Evolutionary conservation across 2,329 filamentous ascomycete genomes (phyloP).

Genomic region (Tricladium varicosporioides): DNA sequence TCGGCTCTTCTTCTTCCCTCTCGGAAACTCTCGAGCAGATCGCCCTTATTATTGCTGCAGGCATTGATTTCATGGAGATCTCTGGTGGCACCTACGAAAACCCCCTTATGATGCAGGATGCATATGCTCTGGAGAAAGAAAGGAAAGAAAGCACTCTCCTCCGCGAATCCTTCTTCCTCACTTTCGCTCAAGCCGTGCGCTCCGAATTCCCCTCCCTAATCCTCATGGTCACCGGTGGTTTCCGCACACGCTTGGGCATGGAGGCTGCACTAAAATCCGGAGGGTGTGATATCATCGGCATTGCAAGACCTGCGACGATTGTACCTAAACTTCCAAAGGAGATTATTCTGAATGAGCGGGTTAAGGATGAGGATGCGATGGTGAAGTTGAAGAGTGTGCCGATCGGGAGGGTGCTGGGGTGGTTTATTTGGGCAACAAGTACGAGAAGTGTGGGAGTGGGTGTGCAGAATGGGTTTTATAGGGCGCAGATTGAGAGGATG

Average conservation of each 20-base stretch:
- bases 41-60: conserved; percentile 44
- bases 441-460: conserved; percentile 19
- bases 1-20: conserved; percentile 36
- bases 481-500: conserved; percentile 31
- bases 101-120: conserved; percentile 33
- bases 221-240: conserved; percentile 62
- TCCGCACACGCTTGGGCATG: conserved; percentile 52
- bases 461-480: conserved; percentile 25
- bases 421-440: conserved; percentile 5
- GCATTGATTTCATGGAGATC: conserved; percentile 66
- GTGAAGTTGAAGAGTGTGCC: conserved; percentile 5
- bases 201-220: conserved; percentile 42
- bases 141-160: conserved; percentile 44
- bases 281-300: conserved; percentile 48
- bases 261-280: conserved; percentile 44
- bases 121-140: too few species aligned
- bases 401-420: conserved; percentile 6
- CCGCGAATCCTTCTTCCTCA: conserved; percentile 67
- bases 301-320: conserved; percentile 45
- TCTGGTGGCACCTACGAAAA: conserved; percentile 61
- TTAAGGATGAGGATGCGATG: conserved; percentile 26
- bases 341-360: conserved; percentile 34
- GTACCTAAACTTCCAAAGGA: conserved; percentile 41
- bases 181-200: conserved; percentile 57
- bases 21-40: conserved; percentile 59